These are phyloP conservation scores for Trametes punicea DNA, from an alignment of 768 basidiomycete genomes.

Conservation along the genomic window DNA sequence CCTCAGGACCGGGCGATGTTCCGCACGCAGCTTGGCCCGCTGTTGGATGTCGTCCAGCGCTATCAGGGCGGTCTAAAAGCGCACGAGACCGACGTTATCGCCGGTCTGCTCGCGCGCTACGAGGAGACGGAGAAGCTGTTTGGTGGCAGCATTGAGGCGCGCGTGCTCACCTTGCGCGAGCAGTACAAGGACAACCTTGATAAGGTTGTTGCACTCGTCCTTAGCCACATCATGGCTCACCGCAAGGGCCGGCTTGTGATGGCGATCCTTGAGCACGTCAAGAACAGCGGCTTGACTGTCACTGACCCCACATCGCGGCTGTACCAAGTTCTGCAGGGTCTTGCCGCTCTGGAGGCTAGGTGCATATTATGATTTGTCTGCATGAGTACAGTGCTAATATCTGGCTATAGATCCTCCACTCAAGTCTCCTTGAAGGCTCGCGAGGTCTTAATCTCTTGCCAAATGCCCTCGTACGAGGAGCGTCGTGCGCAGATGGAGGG, in stretches of 20 bases:
- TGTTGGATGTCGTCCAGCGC: slow-evolving; percentile 74
- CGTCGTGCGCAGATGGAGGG: slow-evolving; percentile 91
- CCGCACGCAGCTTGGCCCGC: slow-evolving; percentile 61
- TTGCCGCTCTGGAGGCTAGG: slow-evolving; percentile 89
- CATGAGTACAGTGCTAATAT: background rate
- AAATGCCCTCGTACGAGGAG: slow-evolving; percentile 97
- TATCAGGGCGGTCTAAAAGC: slow-evolving; percentile 82
- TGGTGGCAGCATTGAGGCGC: slow-evolving; percentile 90
- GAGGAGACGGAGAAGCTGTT: slow-evolving; percentile 89
- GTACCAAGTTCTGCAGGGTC: slow-evolving; percentile 71
- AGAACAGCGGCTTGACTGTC: slow-evolving; percentile 71
- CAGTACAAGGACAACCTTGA: slow-evolving; percentile 91
- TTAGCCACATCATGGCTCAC: slow-evolving; percentile 95
- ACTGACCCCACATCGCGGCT: slow-evolving; percentile 72
- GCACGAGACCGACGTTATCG: slow-evolving; percentile 79
- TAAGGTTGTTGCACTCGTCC: slow-evolving; percentile 77
- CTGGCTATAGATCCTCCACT: slow-evolving; percentile 70
- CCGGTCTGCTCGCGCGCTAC: slow-evolving; percentile 73
- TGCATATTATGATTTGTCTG: slow-evolving; percentile 24
- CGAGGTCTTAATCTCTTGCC: slow-evolving; percentile 92
- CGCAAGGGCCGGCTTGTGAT: slow-evolving; percentile 89
- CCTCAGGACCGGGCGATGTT: slow-evolving; percentile 81
- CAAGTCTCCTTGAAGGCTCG: slow-evolving; percentile 92
- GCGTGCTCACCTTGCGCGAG: slow-evolving; percentile 86
- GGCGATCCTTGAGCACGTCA: slow-evolving; percentile 85